A percentile compares a stretch with the other conserved stretches of the same genome.
These are phyloP conservation scores for Ogataea minuta DNA, from an alignment of 805 yeast species.

Conservation along the genomic window DNA sequence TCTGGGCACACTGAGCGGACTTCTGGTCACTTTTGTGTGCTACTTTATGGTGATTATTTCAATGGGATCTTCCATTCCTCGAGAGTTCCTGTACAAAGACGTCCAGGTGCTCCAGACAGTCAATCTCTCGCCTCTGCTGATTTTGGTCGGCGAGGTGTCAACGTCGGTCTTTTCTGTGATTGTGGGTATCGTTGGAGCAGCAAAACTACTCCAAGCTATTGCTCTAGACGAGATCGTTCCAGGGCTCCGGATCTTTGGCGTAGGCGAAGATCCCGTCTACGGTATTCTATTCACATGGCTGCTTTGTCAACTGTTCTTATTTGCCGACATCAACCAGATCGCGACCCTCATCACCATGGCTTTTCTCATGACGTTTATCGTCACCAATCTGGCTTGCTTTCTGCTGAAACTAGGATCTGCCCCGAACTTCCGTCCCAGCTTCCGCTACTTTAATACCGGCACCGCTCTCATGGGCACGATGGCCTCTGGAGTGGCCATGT, in stretches of 20 bases:
- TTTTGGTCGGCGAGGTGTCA: conserved; percentile 85
- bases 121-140: conserved; percentile 61
- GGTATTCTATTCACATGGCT: conserved; percentile 78
- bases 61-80: conserved; percentile 76
- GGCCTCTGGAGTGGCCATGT: conserved; percentile 79
- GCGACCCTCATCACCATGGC: conserved; percentile 98
- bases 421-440: conserved; percentile 97
- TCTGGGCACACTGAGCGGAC: conserved; percentile 86
- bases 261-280: conserved; percentile 56
- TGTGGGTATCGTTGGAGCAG: conserved; percentile 96
- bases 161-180: conserved; percentile 90
- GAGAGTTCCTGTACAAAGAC: conserved; percentile 72
- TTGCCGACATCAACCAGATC: conserved; percentile 89
- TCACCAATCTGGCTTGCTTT: conserved; percentile 92
- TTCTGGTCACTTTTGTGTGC: conserved; percentile 69
- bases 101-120: conserved; percentile 84
- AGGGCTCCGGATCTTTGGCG: conserved; percentile 60
- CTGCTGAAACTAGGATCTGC: conserved; percentile 85
- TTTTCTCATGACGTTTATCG: conserved; percentile 91
- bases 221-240: conserved; percentile 89
- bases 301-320: conserved; percentile 77
- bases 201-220: conserved; percentile 85
- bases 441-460: conserved; percentile 75
- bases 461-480: conserved; percentile 80
- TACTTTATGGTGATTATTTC: conserved; percentile 80